Conservation (phyloP, 2,329 filamentous ascomycete genomes). For the Teratosphaeria pseudoeucalypti region DNA sequence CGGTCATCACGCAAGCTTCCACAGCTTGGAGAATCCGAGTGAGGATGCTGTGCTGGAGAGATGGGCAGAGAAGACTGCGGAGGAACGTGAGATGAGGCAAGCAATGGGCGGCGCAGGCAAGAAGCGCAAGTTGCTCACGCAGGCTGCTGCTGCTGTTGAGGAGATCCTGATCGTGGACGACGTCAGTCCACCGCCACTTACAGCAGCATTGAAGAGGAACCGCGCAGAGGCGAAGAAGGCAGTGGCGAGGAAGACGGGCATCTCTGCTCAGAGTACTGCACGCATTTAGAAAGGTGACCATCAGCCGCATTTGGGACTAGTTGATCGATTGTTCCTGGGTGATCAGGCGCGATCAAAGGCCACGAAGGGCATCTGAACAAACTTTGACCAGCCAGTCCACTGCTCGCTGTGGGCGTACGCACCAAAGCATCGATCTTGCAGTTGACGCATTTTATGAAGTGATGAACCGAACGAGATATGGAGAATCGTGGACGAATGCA, state of each 20-base stretch:
- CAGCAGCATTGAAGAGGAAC: neutral
- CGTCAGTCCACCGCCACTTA: neutral
- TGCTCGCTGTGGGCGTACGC: too few relatives aligned
- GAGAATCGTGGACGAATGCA: too few relatives aligned
- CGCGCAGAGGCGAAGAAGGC: neutral
- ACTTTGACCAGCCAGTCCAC: too few relatives aligned
- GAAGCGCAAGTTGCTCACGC: conserved; percentile 14
- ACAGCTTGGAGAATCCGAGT: conserved; percentile 41
- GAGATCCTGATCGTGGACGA: neutral
- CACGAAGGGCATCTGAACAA: neutral
- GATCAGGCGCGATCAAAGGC: too few relatives aligned
- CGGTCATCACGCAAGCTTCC: conserved; percentile 44
- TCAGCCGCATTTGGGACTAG: too few relatives aligned
- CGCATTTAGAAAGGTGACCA: too few relatives aligned
- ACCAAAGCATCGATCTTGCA: too few relatives aligned
- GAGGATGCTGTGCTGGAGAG: conserved; percentile 39
- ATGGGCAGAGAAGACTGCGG: conserved; percentile 32
- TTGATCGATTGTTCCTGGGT: too few relatives aligned
- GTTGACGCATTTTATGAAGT: too few relatives aligned
- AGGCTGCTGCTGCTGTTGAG: conserved; percentile 1
- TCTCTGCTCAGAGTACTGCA: too few relatives aligned
- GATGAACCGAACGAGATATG: too few relatives aligned
- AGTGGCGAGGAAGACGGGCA: neutral
- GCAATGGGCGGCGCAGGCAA: conserved; percentile 12
- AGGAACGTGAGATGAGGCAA: conserved; percentile 3